Conservation (phyloP, 1,284 basidiomycete species). For the Salmacisia buchloeana region DNA sequence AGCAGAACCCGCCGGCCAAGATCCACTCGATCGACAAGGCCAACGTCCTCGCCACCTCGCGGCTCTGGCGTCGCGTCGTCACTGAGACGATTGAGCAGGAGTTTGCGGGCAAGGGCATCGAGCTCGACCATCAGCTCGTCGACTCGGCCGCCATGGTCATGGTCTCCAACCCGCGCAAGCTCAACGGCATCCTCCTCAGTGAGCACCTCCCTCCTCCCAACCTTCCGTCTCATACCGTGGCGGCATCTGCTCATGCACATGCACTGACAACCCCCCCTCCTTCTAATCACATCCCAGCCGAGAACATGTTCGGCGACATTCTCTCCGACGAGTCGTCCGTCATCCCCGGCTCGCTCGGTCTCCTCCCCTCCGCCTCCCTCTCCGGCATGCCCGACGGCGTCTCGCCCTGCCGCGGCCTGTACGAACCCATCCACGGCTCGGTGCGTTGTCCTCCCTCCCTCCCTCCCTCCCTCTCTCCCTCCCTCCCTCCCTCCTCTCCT, state of each 20-base stretch:
- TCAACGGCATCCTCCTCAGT: slow-evolving; percentile 72
- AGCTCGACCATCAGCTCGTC: slow-evolving; percentile 66
- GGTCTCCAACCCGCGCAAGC: slow-evolving; percentile 81
- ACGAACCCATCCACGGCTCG: slow-evolving; percentile 74
- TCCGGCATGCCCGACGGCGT: slow-evolving; percentile 79
- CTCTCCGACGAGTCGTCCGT: slow-evolving; percentile 93
- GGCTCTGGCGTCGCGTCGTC: slow-evolving; percentile 76
- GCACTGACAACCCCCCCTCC: no score
- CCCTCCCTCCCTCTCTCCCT: neutral
- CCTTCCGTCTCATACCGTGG: neutral
- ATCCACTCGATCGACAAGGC: slow-evolving; percentile 98
- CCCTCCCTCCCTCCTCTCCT: neutral
- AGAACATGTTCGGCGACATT: slow-evolving; percentile 57
- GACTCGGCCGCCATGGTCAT: slow-evolving; percentile 97
- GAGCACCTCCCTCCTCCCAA: slow-evolving; percentile 22
- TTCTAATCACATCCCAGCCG: neutral
- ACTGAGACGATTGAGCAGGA: slow-evolving; percentile 43
- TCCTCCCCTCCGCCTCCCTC: slow-evolving; percentile 90
- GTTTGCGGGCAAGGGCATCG: slow-evolving; percentile 36
- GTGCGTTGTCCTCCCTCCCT: neutral
- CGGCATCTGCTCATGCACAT: slow-evolving; percentile 10
- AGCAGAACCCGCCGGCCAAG: slow-evolving; percentile 71
- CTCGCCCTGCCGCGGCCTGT: slow-evolving; percentile 68
- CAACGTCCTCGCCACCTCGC: slow-evolving; percentile 90
- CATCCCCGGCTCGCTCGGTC: slow-evolving; percentile 92